A percentile compares a stretch with the other conserved stretches of the same genome.
These are phyloP conservation scores for Fusarium penzigii DNA, from an alignment of 2,329 filamentous ascomycete genomes.

Conservation along the genomic window DNA sequence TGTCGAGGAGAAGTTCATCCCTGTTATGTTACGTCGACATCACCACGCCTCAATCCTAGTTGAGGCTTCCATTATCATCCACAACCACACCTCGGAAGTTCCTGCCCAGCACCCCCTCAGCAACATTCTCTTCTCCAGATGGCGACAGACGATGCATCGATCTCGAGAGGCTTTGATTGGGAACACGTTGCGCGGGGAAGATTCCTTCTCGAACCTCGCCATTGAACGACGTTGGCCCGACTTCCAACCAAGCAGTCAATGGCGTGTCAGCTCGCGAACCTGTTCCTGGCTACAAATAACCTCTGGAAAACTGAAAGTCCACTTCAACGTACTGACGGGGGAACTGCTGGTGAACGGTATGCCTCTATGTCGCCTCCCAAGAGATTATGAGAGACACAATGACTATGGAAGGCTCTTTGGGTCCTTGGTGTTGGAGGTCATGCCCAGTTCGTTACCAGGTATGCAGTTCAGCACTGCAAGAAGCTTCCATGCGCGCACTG, in stretches of 20 bases:
- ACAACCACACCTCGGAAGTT: conserved; percentile 2
- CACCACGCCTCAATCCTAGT: conserved; percentile 15
- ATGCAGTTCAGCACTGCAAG: conserved; percentile 45
- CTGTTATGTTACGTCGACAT: neutral
- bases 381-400: neutral
- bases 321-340: conserved; percentile 16
- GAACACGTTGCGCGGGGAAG: neutral
- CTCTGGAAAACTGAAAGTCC: conserved; percentile 1
- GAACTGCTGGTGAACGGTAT: conserved; percentile 10
- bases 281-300: conserved; percentile 11
- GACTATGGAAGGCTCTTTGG: conserved; percentile 21
- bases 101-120: neutral
- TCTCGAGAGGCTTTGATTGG: neutral
- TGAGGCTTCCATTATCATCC: conserved; percentile 11
- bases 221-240: conserved; percentile 16
- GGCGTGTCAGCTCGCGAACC: conserved; percentile 2
- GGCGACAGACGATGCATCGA: conserved; percentile 10
- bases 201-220: conserved; percentile 14
- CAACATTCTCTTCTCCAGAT: conserved; percentile 9
- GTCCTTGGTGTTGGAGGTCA: conserved; percentile 11
- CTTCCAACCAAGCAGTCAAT: conserved; percentile 7
- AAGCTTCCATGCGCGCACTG: conserved; percentile 20
- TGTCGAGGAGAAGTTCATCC: conserved; percentile 1
- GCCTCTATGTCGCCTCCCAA: conserved; percentile 12
- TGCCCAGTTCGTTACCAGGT: conserved; percentile 16